Percentiles rank a stretch among this genome's conserved stretches.
phyloP scores from a whole-genome alignment of 2,329 filamentous ascomycete species.

The Penicillium concentricum region DNA sequence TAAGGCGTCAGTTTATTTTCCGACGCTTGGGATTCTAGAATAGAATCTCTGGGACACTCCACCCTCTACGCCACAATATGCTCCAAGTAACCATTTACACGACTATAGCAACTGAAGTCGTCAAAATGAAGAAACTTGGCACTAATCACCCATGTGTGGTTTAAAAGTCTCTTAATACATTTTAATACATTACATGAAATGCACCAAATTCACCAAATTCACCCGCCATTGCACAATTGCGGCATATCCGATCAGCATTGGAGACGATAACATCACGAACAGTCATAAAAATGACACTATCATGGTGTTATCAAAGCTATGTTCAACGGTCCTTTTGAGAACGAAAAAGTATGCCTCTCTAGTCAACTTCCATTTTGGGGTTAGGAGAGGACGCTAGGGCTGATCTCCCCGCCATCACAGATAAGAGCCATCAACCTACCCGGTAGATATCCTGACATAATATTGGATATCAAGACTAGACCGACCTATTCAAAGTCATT shows the following conservation, averaged over 20 bases:
- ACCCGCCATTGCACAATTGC: background rate
- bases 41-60: background rate
- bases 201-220: background rate
- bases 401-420: background rate
- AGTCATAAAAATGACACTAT: background rate
- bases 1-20: too few relatives aligned
- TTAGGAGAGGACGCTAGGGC: background rate
- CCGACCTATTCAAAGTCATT: background rate
- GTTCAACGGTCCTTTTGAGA: too few relatives aligned
- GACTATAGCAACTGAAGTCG: too few relatives aligned
- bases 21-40: background rate
- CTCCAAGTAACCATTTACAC: too few relatives aligned
- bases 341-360: background rate
- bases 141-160: too few relatives aligned
- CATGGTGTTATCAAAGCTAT: background rate
- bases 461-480: background rate
- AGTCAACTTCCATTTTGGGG: conserved; percentile 8
- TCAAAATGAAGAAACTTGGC: too few relatives aligned
- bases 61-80: too few relatives aligned
- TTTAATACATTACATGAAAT: background rate
- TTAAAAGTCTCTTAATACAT: too few relatives aligned
- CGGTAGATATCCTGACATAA: background rate
- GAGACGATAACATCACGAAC: background rate
- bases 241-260: background rate
- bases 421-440: background rate